Conservation (phyloP, 352 stramenopile genomes). For the Aphanomyces cochlioides region DNA sequence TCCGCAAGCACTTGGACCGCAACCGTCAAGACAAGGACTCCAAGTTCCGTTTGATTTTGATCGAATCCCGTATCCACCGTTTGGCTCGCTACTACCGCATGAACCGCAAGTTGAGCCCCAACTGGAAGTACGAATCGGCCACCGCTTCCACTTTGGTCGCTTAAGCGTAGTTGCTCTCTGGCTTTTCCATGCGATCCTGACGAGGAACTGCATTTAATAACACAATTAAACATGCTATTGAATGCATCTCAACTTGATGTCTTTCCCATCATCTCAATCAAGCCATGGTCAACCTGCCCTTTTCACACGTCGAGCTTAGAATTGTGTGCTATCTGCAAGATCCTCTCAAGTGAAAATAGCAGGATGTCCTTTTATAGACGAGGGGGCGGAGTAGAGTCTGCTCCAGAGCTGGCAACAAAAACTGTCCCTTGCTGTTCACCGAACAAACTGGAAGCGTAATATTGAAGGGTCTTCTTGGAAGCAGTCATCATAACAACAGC, state of each 20-base stretch:
- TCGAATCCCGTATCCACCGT: slow-evolving; percentile 99
- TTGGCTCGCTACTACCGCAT: slow-evolving; percentile 98
- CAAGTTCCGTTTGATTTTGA: slow-evolving; percentile 99
- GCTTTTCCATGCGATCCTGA: not conserved
- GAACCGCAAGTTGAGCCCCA: slow-evolving; percentile 98
- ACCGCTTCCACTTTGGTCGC: slow-evolving; percentile 98
- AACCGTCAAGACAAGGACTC: slow-evolving; percentile 99
- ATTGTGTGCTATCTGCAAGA: no score
- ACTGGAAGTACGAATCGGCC: slow-evolving; percentile 99
- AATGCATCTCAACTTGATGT: slow-evolving; percentile 17
- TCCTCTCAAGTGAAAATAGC: no score
- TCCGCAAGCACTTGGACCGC: slow-evolving; percentile 99
- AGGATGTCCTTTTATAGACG: no score
- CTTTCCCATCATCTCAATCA: not conserved
- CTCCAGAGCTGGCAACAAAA: no score
- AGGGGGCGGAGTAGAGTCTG: no score
- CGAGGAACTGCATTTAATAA: slow-evolving; percentile 18
- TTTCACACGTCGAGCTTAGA: no score
- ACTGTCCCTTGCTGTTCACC: no score
- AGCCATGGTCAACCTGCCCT: no score
- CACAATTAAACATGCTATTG: slow-evolving; percentile 13
- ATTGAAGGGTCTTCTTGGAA: no score
- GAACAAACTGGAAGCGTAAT: no score
- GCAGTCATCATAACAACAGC: no score
- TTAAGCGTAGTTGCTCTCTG: slow-evolving; percentile 66